phyloP scores from a whole-genome alignment of 148 eudicot genomes.

The Hydrangea macrophylla region DNA sequence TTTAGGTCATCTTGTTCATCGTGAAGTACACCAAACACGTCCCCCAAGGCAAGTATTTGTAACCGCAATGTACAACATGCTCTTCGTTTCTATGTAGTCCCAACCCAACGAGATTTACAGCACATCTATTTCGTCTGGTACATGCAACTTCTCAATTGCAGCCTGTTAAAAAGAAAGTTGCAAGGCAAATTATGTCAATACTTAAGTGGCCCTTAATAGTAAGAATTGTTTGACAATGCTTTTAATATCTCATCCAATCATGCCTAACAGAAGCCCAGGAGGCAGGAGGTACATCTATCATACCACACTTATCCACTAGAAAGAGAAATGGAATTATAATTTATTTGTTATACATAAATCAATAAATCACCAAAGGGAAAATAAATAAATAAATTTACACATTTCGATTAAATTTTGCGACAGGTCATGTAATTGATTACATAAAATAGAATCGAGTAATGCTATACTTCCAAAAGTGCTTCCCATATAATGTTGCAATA shows the following conservation, averaged over 20 bases:
- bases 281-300: background rate
- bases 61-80: slow-evolving; percentile 23
- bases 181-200: background rate
- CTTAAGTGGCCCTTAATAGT: background rate
- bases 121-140: slow-evolving; percentile 82
- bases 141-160: slow-evolving; percentile 93
- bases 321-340: background rate
- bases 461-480: too few species aligned
- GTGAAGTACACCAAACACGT: slow-evolving; percentile 18
- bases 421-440: too few species aligned
- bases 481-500: too few species aligned
- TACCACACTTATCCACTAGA: background rate
- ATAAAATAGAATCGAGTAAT: too few species aligned
- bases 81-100: slow-evolving; percentile 14
- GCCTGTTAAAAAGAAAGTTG: slow-evolving; percentile 51
- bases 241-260: background rate
- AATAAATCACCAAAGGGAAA: too few species aligned
- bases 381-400: too few species aligned
- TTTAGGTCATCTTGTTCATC: background rate
- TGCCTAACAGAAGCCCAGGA: background rate
- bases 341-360: too few species aligned
- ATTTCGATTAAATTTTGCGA: too few species aligned
- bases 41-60: slow-evolving; percentile 4
- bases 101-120: slow-evolving; percentile 17
- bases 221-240: background rate